Base-by-base conservation (phyloP, 352 stramenopile species). In the Pythium dissimile region DNA sequence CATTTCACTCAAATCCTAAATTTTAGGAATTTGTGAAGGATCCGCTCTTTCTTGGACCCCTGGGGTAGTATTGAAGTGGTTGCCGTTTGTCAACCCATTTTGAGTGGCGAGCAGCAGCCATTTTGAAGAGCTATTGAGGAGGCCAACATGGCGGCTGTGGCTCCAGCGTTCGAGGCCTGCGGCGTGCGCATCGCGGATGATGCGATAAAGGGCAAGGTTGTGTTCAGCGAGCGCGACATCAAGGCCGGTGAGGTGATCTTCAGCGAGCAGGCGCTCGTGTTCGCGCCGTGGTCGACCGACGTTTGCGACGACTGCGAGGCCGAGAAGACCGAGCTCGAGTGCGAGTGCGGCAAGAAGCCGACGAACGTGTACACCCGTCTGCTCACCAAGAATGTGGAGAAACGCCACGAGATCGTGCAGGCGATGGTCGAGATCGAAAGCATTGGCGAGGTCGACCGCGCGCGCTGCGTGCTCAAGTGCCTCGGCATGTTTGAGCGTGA, bases 251-350 rank as follows among this genome's bases (percentile, higher is more conserved):
- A 87, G 21, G 76, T 89, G 27, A 84, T 92, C 49, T 92, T 92
- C 63, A 78, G 71, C 49, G 82, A 92, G 59, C 53, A 84, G 54
- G 79, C 82, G 21, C 89, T 92, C 54, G 82, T 89, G 43, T 82
- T 69, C 52, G 82, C 79, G 12, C 57, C 75, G 9, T 92, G 82
- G 81, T 84, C 70, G 60, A 86, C 73, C 15, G 73, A 86, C 32
- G 60, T 88, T 28, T 89, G 78, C 50, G 66, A 74, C 10, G 60
- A 48, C 30, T 88, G 79, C 37, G 78, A 89, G 34, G 69, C 86
- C 3, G 51, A 63, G 43, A 69, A 57, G 34, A 39, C 71, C 12
- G 42, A 24, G 9, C 54, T 60, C 10, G 31, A 57, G 24, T 75
- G 51, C 51, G 45, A 73, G 43, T 79, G 77, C 60, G 56, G 73